Conservation (phyloP, 1,284 basidiomycete species). For the Schizophyllum amplum region DNA sequence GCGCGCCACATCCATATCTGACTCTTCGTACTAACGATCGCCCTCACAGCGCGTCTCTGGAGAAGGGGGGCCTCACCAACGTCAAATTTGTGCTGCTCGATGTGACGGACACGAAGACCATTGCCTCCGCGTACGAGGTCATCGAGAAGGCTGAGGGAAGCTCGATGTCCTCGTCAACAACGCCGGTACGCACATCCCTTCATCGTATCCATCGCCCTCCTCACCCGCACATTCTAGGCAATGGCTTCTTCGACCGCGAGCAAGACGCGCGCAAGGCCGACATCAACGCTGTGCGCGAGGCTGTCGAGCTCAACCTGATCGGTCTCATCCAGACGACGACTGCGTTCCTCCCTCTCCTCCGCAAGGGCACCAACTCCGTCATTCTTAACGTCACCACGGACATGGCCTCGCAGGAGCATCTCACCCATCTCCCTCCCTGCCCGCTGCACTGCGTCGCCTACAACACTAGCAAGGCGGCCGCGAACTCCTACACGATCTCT, state of each 20-base stretch:
- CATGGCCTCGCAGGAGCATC: constrained; percentile 49
- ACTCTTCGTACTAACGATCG: not conserved
- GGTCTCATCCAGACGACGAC: constrained; percentile 30
- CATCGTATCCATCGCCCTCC: not conserved
- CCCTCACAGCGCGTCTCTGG: constrained; percentile 17
- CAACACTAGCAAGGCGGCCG: constrained; percentile 16
- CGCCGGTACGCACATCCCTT: constrained; percentile 25
- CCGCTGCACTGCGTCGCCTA: constrained; percentile 11
- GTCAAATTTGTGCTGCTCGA: constrained; percentile 28
- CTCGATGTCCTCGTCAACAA: constrained; percentile 44
- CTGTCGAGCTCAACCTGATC: constrained; percentile 30
- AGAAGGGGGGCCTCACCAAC: constrained; percentile 17
- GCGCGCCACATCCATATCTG: not conserved
- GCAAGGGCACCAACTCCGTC: constrained; percentile 18
- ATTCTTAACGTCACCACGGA: constrained; percentile 29
- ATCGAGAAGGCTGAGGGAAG: constrained; percentile 31
- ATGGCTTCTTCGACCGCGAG: constrained; percentile 22
- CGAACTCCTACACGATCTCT: constrained; percentile 17
- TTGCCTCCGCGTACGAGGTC: constrained; percentile 24
- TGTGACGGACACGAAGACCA: constrained; percentile 24
- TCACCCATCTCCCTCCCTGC: not conserved
- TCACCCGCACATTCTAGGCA: constrained; percentile 15
- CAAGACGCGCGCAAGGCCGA: constrained; percentile 27
- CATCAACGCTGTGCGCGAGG: constrained; percentile 22
- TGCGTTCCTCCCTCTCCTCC: constrained; percentile 28